These are phyloP conservation scores for Phyllosticta citribraziliensis DNA, from an alignment of 2,329 filamentous ascomycete species.

Conservation along the genomic window DNA sequence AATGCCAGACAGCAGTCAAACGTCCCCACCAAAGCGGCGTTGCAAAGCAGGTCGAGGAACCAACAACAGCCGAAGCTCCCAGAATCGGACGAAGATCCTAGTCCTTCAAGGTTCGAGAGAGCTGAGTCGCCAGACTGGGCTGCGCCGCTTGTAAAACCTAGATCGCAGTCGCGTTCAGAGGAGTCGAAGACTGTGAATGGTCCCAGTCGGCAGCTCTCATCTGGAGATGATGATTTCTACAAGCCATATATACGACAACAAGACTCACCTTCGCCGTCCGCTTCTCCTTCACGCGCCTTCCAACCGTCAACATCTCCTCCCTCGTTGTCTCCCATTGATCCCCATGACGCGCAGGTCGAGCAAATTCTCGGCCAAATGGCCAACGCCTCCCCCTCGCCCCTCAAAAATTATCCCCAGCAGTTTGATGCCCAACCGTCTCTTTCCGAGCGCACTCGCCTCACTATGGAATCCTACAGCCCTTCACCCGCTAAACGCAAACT, in stretches of 20 bases:
- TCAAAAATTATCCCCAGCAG: conserved; percentile 19
- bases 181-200: background rate
- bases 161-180: background rate
- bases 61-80: background rate
- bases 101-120: background rate
- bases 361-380: conserved; percentile 31
- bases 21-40: background rate
- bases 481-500: conserved; percentile 16
- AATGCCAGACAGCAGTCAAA: background rate
- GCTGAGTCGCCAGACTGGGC: conserved; percentile 5
- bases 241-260: background rate
- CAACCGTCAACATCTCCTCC: background rate
- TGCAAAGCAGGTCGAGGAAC: background rate
- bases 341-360: conserved; percentile 20
- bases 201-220: background rate
- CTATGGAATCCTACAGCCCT: conserved; percentile 28
- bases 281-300: background rate
- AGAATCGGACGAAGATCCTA: background rate
- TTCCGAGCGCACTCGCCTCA: conserved; percentile 38
- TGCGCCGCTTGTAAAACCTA: background rate
- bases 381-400: conserved; percentile 31
- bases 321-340: background rate
- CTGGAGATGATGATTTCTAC: background rate
- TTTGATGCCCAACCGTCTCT: conserved; percentile 21
- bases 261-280: background rate